phyloP scores from a whole-genome alignment of 331 rosid species.

The Malus hybrid region DNA sequence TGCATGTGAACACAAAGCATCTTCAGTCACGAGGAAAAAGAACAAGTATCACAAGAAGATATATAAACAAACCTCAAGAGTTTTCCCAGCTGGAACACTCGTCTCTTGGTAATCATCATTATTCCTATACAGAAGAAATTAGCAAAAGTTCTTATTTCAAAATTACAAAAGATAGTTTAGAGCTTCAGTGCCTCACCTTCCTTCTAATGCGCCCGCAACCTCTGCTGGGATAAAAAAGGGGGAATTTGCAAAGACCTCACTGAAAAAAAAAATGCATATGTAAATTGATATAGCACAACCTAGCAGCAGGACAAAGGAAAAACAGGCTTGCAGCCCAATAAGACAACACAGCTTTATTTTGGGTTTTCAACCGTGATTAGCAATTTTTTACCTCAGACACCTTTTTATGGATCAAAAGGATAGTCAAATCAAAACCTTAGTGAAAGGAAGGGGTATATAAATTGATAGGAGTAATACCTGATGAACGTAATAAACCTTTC shows the following conservation, averaged over 20 bases:
- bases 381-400: not conserved
- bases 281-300: not conserved
- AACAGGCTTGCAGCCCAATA: not conserved
- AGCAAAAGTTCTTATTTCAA: not conserved
- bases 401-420: not conserved
- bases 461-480: conserved; percentile 39
- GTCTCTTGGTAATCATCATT: conserved; percentile 74
- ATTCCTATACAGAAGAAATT: conserved; percentile 30
- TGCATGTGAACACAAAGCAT: not conserved
- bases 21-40: conserved; percentile 4
- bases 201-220: conserved; percentile 65
- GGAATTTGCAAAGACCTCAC: conserved; percentile 81
- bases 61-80: conserved; percentile 57
- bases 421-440: not conserved
- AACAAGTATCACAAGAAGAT: conserved; percentile 9
- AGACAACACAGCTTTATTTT: not conserved
- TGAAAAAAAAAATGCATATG: conserved; percentile 21
- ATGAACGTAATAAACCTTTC: conserved; percentile 73
- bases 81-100: conserved; percentile 74
- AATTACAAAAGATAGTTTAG: not conserved
- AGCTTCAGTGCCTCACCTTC: conserved; percentile 36
- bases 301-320: conserved; percentile 3
- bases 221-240: conserved; percentile 96
- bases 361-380: not conserved
- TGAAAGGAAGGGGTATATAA: not conserved